Conservation (phyloP, 352 stramenopile species). For the Phytopythium cucurbitacearum region DNA sequence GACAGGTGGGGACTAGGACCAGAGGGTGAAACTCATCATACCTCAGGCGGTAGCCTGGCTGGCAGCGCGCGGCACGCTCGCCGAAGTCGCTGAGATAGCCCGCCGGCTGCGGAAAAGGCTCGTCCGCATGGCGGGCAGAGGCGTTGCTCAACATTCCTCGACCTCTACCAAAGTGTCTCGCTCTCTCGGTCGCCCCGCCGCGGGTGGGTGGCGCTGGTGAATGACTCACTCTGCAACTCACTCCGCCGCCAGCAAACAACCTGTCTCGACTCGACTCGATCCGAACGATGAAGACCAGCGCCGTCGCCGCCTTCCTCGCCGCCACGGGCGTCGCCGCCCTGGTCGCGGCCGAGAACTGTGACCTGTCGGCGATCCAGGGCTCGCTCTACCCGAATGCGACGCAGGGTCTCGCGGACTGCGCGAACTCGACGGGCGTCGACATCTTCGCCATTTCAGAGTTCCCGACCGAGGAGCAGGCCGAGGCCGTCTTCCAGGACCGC, state of each 20-base stretch:
- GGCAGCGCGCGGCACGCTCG: too few relatives aligned
- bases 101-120: too few relatives aligned
- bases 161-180: too few relatives aligned
- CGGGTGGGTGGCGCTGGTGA: too few relatives aligned
- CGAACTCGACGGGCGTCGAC: slow-evolving; percentile 44
- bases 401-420: slow-evolving; percentile 32
- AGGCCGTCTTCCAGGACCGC: slow-evolving; percentile 43
- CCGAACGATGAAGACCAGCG: slow-evolving; percentile 22
- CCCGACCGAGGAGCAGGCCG: slow-evolving; percentile 47
- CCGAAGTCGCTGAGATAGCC: too few relatives aligned
- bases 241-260: background rate
- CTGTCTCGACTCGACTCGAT: background rate
- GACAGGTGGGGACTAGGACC: too few relatives aligned
- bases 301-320: slow-evolving; percentile 14
- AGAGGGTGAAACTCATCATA: too few relatives aligned
- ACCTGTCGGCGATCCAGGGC: slow-evolving; percentile 47
- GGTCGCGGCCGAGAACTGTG: slow-evolving; percentile 30
- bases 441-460: slow-evolving; percentile 47
- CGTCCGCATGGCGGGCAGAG: too few relatives aligned
- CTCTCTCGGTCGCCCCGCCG: too few relatives aligned
- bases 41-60: too few relatives aligned
- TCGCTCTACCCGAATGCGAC: slow-evolving; percentile 56
- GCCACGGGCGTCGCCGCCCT: slow-evolving; percentile 18
- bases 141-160: too few relatives aligned
- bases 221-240: background rate